Conservation (phyloP, 768 basidiomycete genomes). For the Leucocoprinus leucothites region DNA sequence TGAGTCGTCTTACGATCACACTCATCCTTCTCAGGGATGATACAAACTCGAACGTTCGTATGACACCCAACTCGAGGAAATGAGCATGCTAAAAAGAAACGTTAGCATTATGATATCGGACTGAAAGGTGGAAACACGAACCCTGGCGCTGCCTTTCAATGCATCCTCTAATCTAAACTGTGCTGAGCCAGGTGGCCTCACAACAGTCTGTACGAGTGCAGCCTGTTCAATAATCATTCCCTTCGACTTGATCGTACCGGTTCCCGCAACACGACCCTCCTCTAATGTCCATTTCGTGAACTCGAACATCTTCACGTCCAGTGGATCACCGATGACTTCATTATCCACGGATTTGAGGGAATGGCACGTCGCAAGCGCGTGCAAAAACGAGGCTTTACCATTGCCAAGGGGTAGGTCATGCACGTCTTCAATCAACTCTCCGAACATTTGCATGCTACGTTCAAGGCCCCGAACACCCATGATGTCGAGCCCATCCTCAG, state of each 20-base stretch:
- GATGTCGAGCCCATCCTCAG: constrained; percentile 97
- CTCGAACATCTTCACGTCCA: constrained; percentile 97
- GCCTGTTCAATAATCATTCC: constrained; percentile 66
- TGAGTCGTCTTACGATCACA: constrained; percentile 93
- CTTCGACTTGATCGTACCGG: constrained; percentile 66
- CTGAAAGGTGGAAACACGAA: constrained; percentile 23
- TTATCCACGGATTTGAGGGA: constrained; percentile 89
- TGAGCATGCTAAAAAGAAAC: constrained; percentile 76
- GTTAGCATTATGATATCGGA: background rate
- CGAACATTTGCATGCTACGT: constrained; percentile 72
- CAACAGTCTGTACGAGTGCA: constrained; percentile 93
- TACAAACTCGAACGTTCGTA: constrained; percentile 95
- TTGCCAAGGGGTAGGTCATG: constrained; percentile 74
- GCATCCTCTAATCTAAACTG: constrained; percentile 93
- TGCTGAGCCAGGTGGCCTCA: constrained; percentile 91
- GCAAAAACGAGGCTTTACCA: constrained; percentile 81
- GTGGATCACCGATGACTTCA: constrained; percentile 88
- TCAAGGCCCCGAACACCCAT: constrained; percentile 89
- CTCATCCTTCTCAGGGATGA: constrained; percentile 94
- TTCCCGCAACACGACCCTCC: constrained; percentile 76
- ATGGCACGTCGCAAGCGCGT: constrained; percentile 95
- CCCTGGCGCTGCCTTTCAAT: constrained; percentile 77
- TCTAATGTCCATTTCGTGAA: constrained; percentile 97
- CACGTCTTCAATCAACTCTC: constrained; percentile 85
- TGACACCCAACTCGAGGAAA: constrained; percentile 95